Percentiles rank a stretch among this genome's conserved stretches.
These are phyloP conservation scores for Leishmania tropica DNA, from an alignment of 208 protist genomes.

Conservation along the genomic window DNA sequence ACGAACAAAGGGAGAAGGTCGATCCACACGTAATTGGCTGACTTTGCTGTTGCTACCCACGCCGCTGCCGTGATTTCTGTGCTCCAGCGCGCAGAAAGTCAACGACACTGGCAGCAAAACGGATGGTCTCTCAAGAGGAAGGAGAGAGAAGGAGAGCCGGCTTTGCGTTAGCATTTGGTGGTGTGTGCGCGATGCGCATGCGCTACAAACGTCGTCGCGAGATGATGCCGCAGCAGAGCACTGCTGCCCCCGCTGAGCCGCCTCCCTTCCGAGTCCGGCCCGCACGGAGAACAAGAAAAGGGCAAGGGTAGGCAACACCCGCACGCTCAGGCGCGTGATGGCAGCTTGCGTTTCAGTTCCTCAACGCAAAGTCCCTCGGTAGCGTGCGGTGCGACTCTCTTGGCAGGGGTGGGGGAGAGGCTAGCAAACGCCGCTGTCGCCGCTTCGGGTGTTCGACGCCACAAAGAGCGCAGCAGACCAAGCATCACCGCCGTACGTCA, in stretches of 20 bases:
- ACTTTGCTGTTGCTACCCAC: not conserved
- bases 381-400: not conserved
- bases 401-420: not conserved
- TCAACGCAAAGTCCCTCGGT: not conserved
- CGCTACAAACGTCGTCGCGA: not conserved
- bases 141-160: not conserved
- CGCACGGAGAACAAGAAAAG: not conserved
- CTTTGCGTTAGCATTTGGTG: not conserved
- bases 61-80: not conserved
- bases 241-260: not conserved
- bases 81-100: not conserved
- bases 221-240: not conserved
- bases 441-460: not conserved
- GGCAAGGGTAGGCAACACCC: not conserved
- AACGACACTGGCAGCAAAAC: not conserved
- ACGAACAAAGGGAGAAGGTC: not conserved
- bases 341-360: not conserved
- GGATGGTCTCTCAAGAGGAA: not conserved
- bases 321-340: not conserved
- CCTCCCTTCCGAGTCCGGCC: not conserved
- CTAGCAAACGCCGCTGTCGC: not conserved
- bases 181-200: not conserved
- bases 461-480: slow-evolving; percentile 24
- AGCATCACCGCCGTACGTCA: slow-evolving; percentile 30
- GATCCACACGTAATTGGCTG: not conserved